These are phyloP conservation scores for Hura crepitans DNA, from an alignment of 441 rosid genomes.

Conservation along the genomic window DNA sequence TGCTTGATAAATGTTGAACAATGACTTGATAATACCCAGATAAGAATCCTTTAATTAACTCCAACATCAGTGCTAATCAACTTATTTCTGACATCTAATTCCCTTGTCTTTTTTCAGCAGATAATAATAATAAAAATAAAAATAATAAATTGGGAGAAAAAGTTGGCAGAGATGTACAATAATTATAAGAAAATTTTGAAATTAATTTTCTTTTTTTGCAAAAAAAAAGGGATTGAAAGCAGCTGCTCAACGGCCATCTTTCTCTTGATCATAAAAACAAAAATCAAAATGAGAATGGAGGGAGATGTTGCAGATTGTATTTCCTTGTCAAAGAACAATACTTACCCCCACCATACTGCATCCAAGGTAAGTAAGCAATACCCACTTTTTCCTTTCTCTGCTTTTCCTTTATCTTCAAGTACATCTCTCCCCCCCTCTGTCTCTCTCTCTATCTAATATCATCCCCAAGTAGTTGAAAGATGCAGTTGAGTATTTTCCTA, in stretches of 20 bases:
- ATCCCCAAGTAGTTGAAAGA: slow-evolving; percentile 42
- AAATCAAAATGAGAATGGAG: slow-evolving; percentile 24
- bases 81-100: slow-evolving; percentile 2
- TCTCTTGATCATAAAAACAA: slow-evolving; percentile 16
- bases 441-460: no score
- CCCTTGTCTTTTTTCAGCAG: slow-evolving; percentile 26
- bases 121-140: neutral
- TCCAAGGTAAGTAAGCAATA: slow-evolving; percentile 29
- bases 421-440: slow-evolving; percentile 30
- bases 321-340: slow-evolving; percentile 31
- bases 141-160: neutral
- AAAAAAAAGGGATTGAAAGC: slow-evolving; percentile 32
- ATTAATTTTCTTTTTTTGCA: slow-evolving; percentile 3
- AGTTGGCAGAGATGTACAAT: neutral
- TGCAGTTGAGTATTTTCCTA: slow-evolving; percentile 39
- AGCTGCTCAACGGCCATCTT: slow-evolving; percentile 43
- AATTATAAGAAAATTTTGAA: neutral
- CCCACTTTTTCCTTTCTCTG: slow-evolving; percentile 29
- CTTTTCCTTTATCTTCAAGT: slow-evolving; percentile 52
- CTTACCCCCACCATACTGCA: slow-evolving; percentile 17
- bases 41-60: neutral
- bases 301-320: slow-evolving; percentile 27
- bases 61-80: slow-evolving; percentile 7
- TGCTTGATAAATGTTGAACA: neutral
- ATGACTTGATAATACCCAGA: no score